A percentile compares a stretch with the other conserved stretches of the same genome.
These are phyloP conservation scores for Hypomontagnella monticulosa DNA, from an alignment of 495 filamentous ascomycete genomes.

Conservation along the genomic window DNA sequence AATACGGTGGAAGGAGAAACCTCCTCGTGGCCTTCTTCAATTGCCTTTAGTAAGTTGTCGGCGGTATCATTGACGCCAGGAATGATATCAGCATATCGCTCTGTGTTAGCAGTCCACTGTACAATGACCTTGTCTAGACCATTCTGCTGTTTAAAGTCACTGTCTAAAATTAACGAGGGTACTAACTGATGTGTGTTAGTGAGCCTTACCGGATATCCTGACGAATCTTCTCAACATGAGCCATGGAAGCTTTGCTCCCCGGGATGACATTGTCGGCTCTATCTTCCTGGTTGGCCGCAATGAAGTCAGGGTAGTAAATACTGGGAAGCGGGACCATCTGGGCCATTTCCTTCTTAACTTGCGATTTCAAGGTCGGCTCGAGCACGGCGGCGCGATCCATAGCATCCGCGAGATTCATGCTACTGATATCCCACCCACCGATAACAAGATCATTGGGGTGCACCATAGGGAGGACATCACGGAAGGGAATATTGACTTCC, in stretches of 20 bases:
- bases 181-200: background rate
- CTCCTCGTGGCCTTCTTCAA: slow-evolving; percentile 86
- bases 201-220: slow-evolving; percentile 85
- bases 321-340: slow-evolving; percentile 88
- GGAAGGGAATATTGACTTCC: slow-evolving; percentile 97
- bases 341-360: slow-evolving; percentile 92
- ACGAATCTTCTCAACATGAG: slow-evolving; percentile 92
- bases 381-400: slow-evolving; percentile 97
- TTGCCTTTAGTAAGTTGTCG: slow-evolving; percentile 88
- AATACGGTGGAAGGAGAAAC: slow-evolving; percentile 95
- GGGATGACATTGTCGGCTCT: slow-evolving; percentile 91
- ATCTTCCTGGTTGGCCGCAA: slow-evolving; percentile 97
- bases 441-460: slow-evolving; percentile 96
- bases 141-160: slow-evolving; percentile 89
- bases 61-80: slow-evolving; percentile 95
- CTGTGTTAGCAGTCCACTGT: slow-evolving; percentile 99
- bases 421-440: slow-evolving; percentile 97
- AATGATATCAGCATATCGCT: slow-evolving; percentile 91
- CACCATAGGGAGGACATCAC: slow-evolving; percentile 93
- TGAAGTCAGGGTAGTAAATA: slow-evolving; percentile 99
- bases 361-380: slow-evolving; percentile 87
- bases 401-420: slow-evolving; percentile 84
- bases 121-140: slow-evolving; percentile 95
- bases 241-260: slow-evolving; percentile 82
- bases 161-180: slow-evolving; percentile 50